phyloP scores from a whole-genome alignment of 371 early-diverging fungal genomes.

The Sanchytrium tribonematis region DNA sequence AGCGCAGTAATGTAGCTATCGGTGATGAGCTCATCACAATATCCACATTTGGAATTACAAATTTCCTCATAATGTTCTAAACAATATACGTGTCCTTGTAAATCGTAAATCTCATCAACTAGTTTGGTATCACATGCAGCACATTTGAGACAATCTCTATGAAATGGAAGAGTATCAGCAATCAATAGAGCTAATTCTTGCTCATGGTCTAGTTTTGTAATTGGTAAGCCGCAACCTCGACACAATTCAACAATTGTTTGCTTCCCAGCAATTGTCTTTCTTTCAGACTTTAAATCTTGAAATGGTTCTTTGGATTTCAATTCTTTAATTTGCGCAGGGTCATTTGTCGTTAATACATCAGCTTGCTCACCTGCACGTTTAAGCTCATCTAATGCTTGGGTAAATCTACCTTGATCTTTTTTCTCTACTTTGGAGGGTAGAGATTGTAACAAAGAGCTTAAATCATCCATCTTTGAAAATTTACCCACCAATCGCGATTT shows the following conservation, averaged over 20 bases:
- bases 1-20: not conserved
- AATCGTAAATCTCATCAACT: not conserved
- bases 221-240: not conserved
- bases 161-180: not conserved
- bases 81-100: not conserved
- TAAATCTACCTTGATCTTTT: not conserved
- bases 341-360: not conserved
- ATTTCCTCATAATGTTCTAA: not conserved
- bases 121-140: not conserved
- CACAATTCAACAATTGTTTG: not conserved
- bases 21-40: not conserved
- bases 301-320: not conserved
- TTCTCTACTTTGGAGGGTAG: not conserved
- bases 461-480: not conserved
- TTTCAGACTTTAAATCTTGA: not conserved
- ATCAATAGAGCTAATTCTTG: not conserved
- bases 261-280: not conserved
- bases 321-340: not conserved
- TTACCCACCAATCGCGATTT: not conserved
- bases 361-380: not conserved
- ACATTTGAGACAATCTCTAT: not conserved
- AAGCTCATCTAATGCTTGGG: not conserved
- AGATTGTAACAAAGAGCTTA: not conserved
- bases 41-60: not conserved
- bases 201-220: not conserved